phyloP scores from a whole-genome alignment of 352 stramenopile species.

The Phytophthora sp. region DNA sequence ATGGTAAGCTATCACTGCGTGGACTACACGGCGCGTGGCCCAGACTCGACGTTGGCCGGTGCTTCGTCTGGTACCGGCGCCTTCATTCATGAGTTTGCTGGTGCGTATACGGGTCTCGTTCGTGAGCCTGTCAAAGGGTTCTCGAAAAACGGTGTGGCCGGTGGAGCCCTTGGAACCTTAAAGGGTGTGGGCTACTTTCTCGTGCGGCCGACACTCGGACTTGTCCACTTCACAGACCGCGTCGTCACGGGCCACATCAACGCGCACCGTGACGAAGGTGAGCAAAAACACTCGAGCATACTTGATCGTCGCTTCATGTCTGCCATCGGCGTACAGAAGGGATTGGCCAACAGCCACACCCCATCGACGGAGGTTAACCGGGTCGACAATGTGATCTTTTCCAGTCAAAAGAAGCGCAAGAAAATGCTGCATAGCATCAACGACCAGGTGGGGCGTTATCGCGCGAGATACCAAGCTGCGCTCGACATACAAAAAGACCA shows the following conservation, averaged over 20 bases:
- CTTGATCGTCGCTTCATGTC: constrained; percentile 27
- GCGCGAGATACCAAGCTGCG: constrained; percentile 13
- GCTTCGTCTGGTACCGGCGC: constrained; percentile 10
- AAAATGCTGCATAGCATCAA: constrained; percentile 19
- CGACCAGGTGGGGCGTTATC: background rate
- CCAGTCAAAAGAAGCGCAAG: constrained; percentile 17
- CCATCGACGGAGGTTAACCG: constrained; percentile 3
- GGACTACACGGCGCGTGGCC: constrained; percentile 52
- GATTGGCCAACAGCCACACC: constrained; percentile 21
- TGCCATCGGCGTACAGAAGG: constrained; percentile 21
- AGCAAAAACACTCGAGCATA: constrained; percentile 28
- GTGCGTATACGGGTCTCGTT: constrained; percentile 43
- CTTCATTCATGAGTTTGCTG: constrained; percentile 39
- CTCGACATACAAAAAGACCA: constrained; percentile 5
- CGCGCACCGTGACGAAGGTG: constrained; percentile 34
- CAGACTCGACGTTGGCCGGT: constrained; percentile 31
- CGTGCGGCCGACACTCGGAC: constrained; percentile 38
- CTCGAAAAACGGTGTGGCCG: constrained; percentile 10
- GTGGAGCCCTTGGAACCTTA: constrained; percentile 17
- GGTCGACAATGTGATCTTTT: constrained; percentile 26
- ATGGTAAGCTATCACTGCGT: constrained; percentile 53
- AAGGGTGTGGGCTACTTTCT: constrained; percentile 36
- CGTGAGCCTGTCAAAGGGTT: constrained; percentile 30
- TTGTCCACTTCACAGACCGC: constrained; percentile 37
- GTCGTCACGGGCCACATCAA: constrained; percentile 47